These are phyloP conservation scores for Naganishia vishniacii DNA, from an alignment of 768 basidiomycete species.

Conservation along the genomic window DNA sequence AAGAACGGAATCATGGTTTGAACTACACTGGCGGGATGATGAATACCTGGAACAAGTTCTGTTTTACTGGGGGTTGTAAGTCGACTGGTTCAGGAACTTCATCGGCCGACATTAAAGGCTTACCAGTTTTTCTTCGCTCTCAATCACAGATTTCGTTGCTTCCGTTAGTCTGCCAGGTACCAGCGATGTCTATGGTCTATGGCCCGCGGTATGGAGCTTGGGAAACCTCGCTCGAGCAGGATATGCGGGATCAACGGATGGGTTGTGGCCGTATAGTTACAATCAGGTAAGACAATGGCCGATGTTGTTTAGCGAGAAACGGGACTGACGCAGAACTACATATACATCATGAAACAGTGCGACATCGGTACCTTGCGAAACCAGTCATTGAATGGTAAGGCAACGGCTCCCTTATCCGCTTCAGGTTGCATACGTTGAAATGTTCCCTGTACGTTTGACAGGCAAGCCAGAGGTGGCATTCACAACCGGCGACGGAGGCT, in stretches of 20 bases:
- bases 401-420: neutral
- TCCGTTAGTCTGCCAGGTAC: conserved; percentile 44
- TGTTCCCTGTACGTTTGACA: conserved; percentile 7
- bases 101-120: too few relatives aligned
- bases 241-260: conserved; percentile 43
- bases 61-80: conserved; percentile 38
- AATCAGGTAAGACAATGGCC: conserved; percentile 32
- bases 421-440: neutral
- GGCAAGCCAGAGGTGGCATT: conserved; percentile 60
- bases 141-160: conserved; percentile 9
- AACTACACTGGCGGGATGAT: conserved; percentile 45
- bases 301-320: neutral
- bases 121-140: too few relatives aligned
- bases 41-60: conserved; percentile 45
- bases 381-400: conserved; percentile 60
- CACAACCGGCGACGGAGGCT: conserved; percentile 57
- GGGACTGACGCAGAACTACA: neutral
- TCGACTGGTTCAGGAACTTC: too few relatives aligned
- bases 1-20: conserved; percentile 33
- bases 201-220: conserved; percentile 47
- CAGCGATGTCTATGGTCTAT: conserved; percentile 43
- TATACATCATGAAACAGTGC: conserved; percentile 53
- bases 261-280: conserved; percentile 50
- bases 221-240: conserved; percentile 51
- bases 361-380: conserved; percentile 88